phyloP scores from a whole-genome alignment of 2,329 filamentous ascomycete species.

The Xylariaceae sp. region DNA sequence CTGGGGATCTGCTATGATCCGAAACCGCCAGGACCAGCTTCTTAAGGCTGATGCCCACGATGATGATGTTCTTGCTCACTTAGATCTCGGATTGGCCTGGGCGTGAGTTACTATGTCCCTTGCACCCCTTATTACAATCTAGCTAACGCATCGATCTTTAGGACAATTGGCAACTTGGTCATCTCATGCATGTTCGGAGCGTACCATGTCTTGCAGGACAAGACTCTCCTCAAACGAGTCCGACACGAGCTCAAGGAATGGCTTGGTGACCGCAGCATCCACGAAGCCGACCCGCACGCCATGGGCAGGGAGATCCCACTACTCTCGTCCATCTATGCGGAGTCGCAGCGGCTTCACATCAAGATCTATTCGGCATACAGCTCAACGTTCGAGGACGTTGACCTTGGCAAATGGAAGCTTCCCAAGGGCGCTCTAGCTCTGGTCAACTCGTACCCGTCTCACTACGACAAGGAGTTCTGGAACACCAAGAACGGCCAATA shows the following conservation, averaged over 20 bases:
- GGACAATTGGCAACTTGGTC: slow-evolving; percentile 16
- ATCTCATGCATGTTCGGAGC: slow-evolving; percentile 14
- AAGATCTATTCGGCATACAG: slow-evolving; percentile 15
- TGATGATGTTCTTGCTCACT: slow-evolving; percentile 14
- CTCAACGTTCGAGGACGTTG: slow-evolving; percentile 16
- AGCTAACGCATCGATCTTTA: slow-evolving; percentile 5
- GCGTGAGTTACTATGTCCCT: slow-evolving; percentile 11
- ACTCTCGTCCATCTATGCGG: slow-evolving; percentile 21
- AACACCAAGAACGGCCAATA: slow-evolving; percentile 18
- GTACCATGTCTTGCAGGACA: slow-evolving; percentile 17
- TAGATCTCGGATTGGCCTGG: slow-evolving; percentile 20
- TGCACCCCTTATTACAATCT: not conserved
- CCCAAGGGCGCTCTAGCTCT: slow-evolving; percentile 15
- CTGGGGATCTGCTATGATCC: slow-evolving; percentile 19
- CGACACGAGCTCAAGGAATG: slow-evolving; percentile 12
- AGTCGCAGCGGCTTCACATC: slow-evolving; percentile 19
- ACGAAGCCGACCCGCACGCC: slow-evolving; percentile 12
- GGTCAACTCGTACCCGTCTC: slow-evolving; percentile 14
- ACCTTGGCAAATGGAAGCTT: slow-evolving; percentile 16
- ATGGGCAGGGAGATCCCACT: slow-evolving; percentile 16
- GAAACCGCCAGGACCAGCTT: slow-evolving; percentile 17
- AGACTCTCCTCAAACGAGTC: slow-evolving; percentile 12
- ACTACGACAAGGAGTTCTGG: slow-evolving; percentile 21
- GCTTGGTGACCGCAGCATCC: slow-evolving; percentile 4
- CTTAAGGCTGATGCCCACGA: slow-evolving; percentile 14